Evolutionary conservation across 495 filamentous ascomycete genomes (phyloP), one percentile per base, ranked within the genome.

Genomic region (Trichoderma parareesei): DNA sequence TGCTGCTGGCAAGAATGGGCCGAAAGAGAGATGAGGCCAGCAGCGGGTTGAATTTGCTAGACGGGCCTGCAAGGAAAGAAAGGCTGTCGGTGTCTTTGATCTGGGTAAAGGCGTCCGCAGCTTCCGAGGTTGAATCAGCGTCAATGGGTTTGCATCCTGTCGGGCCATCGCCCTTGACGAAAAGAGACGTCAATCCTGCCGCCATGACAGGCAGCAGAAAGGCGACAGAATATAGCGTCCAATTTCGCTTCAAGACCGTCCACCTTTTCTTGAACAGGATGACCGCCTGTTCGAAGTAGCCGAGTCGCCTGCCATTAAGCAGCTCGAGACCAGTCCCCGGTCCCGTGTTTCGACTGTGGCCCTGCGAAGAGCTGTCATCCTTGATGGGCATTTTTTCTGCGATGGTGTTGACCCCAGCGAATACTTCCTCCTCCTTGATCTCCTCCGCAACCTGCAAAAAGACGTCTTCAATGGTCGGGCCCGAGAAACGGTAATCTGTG

Each of bases 401-500:
- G 35, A 68, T 65, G 65, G 75, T 71, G 64, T 41, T 64, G 65
- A 75, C 71, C 64, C 38, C 64, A 63, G 44, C 64, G 40, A 62
- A 33, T 1, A 35, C 53, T 57, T 62, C 65, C 66, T 83, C 79
- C 5, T 71, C 72, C 57, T 72, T 71, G 63, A 84, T 76, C 71
- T 93, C 90, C 64, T 89, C 88, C 1, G 90, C 91, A 41, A 95
- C 81, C 65, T 90, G 89, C 64, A 95, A 75, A 73, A 96, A 96
- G 0, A 94, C 89, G 69, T 93, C 89, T 71, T 93, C 90, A 65
- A 96, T 93, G 0, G 89, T 93, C 3, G 92, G 92, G 0, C 91
- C 91, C 38, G 85, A 87, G 48, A 94, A 86, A 60, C 88, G 85
- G 71, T 92, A 92, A 41, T 92, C 87, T 1, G 77, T 76, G 46